A percentile compares a stretch with the other conserved stretches of the same genome.
Evolutionary conservation across 139 green algal genomes (phyloP).

Genomic region (Pseudopediastrum boryanum): DNA sequence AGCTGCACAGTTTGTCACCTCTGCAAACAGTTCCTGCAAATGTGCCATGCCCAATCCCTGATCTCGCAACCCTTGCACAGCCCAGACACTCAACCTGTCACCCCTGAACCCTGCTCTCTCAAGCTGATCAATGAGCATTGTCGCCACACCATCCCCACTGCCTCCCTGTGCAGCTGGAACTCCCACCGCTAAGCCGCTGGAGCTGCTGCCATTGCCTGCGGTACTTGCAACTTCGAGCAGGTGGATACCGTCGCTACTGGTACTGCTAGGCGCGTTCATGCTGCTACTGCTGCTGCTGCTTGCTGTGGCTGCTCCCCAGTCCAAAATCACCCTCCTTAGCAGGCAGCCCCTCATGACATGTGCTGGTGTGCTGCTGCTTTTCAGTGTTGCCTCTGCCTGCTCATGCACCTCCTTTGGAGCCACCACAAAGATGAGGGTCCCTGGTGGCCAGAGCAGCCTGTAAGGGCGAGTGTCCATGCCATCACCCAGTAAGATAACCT

Average conservation of each 20-base stretch:
- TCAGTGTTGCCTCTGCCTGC: conserved; percentile 49
- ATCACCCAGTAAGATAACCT: conserved; percentile 81
- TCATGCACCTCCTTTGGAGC: conserved; percentile 61
- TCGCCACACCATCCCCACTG: too few relatives aligned
- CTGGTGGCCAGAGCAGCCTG: conserved; percentile 68
- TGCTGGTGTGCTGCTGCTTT: conserved; percentile 15
- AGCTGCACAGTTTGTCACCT: not conserved
- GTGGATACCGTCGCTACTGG: not conserved
- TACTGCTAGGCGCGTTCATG: not conserved
- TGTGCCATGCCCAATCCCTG: not conserved
- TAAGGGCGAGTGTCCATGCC: conserved; percentile 74
- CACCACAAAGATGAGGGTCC: conserved; percentile 74
- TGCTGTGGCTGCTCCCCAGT: not conserved
- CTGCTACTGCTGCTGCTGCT: not conserved
- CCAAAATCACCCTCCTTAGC: conserved; percentile 53
- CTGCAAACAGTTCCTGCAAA: conserved; percentile 12
- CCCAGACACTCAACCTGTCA: not conserved
- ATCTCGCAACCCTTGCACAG: not conserved
- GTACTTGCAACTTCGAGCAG: too few relatives aligned
- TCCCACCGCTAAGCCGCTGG: too few relatives aligned
- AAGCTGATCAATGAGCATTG: conserved; percentile 2
- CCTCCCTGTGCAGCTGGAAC: too few relatives aligned
- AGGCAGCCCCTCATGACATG: conserved; percentile 55
- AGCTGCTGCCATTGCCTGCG: too few relatives aligned
- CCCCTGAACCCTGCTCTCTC: not conserved